Percentiles rank a stretch among this genome's conserved stretches.
Evolutionary conservation across 1,284 basidiomycete genomes (phyloP).

Genomic region (Schizophyllum commune): DNA sequence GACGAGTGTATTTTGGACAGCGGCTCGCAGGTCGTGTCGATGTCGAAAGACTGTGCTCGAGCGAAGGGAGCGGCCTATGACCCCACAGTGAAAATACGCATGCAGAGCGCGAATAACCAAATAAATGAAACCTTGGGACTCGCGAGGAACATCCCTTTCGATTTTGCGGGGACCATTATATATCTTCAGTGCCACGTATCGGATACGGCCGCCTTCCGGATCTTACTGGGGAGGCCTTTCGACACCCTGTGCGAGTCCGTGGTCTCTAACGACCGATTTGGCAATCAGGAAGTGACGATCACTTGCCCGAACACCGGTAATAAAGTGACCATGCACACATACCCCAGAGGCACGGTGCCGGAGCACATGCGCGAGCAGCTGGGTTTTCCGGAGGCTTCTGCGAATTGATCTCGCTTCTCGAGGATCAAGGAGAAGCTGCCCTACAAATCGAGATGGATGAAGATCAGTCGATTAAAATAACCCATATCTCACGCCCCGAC

Average conservation of each 20-base stretch:
- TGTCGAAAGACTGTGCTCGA: slow-evolving; percentile 1
- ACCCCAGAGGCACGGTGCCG: slow-evolving; percentile 5
- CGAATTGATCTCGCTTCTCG: too few species aligned
- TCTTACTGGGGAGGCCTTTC: slow-evolving; percentile 6
- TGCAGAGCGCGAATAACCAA: slow-evolving; percentile 8
- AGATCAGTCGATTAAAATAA: too few species aligned
- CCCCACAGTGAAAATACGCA: slow-evolving; percentile 3
- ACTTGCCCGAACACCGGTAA: slow-evolving; percentile 6
- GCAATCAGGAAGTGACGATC: slow-evolving; percentile 8
- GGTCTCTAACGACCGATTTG: slow-evolving; percentile 2
- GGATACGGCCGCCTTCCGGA: slow-evolving; percentile 6
- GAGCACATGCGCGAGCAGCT: not conserved
- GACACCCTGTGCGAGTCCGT: slow-evolving; percentile 6
- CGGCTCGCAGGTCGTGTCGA: slow-evolving; percentile 7
- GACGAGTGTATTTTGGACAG: slow-evolving; percentile 6
- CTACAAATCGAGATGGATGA: too few species aligned
- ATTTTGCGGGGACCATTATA: slow-evolving; percentile 4
- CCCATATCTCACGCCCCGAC: too few species aligned
- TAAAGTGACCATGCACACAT: slow-evolving; percentile 5
- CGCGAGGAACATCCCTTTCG: slow-evolving; percentile 8
- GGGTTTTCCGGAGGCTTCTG: slow-evolving; percentile 3
- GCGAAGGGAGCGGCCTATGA: slow-evolving; percentile 3
- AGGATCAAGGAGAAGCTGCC: too few species aligned
- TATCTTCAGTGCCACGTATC: slow-evolving; percentile 7
- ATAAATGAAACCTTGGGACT: slow-evolving; percentile 7